These are phyloP conservation scores for Agapanthus africanus DNA, from an alignment of 106 monocot genomes.

Conservation along the genomic window DNA sequence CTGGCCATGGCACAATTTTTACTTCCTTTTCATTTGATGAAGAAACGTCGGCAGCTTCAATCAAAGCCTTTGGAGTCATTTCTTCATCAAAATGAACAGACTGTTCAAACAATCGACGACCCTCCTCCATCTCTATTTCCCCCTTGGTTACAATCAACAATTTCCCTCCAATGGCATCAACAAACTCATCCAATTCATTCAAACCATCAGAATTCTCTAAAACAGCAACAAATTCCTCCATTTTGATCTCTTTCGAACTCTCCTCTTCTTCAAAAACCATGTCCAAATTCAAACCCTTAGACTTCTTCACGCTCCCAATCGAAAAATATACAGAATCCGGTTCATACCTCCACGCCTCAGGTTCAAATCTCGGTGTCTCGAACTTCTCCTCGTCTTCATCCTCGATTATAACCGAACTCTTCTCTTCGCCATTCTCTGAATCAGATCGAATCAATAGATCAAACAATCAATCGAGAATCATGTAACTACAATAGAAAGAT, in stretches of 20 bases:
- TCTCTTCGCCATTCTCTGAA: neutral
- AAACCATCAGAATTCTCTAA: neutral
- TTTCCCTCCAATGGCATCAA: neutral
- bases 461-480: neutral
- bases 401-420: neutral
- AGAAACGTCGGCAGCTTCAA: neutral
- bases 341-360: neutral
- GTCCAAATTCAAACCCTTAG: neutral
- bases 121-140: neutral
- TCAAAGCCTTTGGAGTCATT: neutral
- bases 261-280: neutral
- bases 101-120: neutral
- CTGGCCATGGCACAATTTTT: neutral
- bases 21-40: constrained; percentile 2
- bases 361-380: constrained; percentile 8
- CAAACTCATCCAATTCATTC: neutral
- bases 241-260: neutral
- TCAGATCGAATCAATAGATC: constrained; percentile 1
- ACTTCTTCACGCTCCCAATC: constrained; percentile 4
- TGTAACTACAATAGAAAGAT: neutral
- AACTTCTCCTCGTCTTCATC: constrained; percentile 7
- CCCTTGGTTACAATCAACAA: neutral
- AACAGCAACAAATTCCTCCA: neutral
- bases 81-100: neutral
- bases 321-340: neutral